These are phyloP conservation scores for Torrubiella hemipterigena DNA, from an alignment of 2,329 filamentous ascomycete species.

Conservation along the genomic window DNA sequence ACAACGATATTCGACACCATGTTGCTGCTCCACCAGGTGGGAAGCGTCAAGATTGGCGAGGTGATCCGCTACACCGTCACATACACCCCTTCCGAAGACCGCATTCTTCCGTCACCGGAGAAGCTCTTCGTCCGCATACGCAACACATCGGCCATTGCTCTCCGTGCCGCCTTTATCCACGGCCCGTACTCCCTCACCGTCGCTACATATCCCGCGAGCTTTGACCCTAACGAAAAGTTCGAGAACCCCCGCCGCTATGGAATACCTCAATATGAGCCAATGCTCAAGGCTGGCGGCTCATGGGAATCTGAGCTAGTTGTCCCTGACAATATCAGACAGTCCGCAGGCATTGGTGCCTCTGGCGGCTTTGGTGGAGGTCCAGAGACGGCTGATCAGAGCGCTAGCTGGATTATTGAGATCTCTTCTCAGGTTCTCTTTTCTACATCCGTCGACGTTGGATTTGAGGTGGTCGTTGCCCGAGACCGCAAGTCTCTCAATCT, in stretches of 20 bases:
- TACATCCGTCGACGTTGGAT: slow-evolving; percentile 72
- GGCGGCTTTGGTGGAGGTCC: slow-evolving; percentile 33
- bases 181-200: slow-evolving; percentile 88
- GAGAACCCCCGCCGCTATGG: slow-evolving; percentile 59
- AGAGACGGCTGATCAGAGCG: slow-evolving; percentile 39
- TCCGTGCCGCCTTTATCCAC: slow-evolving; percentile 91
- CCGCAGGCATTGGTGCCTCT: slow-evolving; percentile 35
- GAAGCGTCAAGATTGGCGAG: slow-evolving; percentile 88
- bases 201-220: slow-evolving; percentile 71
- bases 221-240: slow-evolving; percentile 72
- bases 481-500: slow-evolving; percentile 74
- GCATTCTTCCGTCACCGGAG: slow-evolving; percentile 75
- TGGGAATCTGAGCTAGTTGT: slow-evolving; percentile 75
- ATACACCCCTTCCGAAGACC: slow-evolving; percentile 80
- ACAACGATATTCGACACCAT: too few species aligned
- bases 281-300: slow-evolving; percentile 83
- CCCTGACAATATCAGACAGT: slow-evolving; percentile 63
- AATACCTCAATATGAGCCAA: slow-evolving; percentile 85
- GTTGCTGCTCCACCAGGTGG: slow-evolving; percentile 84
- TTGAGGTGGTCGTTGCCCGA: slow-evolving; percentile 73
- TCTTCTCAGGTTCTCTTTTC: slow-evolving; percentile 92
- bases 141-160: slow-evolving; percentile 80
- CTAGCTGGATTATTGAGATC: slow-evolving; percentile 85
- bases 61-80: slow-evolving; percentile 85
- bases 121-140: slow-evolving; percentile 77